Evolutionary conservation across 768 basidiomycete species (phyloP).

Genomic region (Podaxis sp.): DNA sequence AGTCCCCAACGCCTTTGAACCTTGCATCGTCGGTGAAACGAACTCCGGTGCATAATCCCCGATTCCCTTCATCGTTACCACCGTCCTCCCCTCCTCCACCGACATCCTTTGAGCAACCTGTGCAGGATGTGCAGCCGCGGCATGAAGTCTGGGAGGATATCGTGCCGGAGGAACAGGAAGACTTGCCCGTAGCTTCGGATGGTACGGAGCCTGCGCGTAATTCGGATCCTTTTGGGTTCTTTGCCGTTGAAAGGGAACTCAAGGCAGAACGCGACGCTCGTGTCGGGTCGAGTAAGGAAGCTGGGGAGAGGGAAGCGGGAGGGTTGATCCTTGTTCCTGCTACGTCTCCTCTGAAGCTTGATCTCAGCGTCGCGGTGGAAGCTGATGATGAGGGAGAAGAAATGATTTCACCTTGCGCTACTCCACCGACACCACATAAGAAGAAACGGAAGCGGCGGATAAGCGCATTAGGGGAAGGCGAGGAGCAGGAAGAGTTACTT

Average conservation of each 20-base stretch:
- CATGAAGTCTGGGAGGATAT: conserved; percentile 24
- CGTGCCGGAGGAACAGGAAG: conserved; percentile 10
- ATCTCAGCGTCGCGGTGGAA: conserved; percentile 22
- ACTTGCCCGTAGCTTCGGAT: conserved; percentile 15
- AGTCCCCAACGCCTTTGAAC: not conserved
- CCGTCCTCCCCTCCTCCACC: conserved; percentile 35
- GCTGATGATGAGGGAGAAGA: conserved; percentile 15
- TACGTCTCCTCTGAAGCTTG: conserved; percentile 29
- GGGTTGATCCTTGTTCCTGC: conserved; percentile 27
- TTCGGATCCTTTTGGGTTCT: conserved; percentile 60
- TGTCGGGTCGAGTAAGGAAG: not conserved
- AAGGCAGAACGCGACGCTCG: conserved; percentile 37
- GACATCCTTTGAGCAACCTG: conserved; percentile 9
- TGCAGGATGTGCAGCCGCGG: not conserved
- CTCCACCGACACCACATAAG: conserved; percentile 36
- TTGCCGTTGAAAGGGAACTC: conserved; percentile 52
- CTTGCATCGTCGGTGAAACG: conserved; percentile 3
- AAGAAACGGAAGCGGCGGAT: conserved; percentile 29
- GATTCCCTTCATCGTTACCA: conserved; percentile 31
- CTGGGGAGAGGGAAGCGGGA: conserved; percentile 22
- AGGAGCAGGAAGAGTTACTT: conserved; percentile 26
- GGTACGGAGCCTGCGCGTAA: conserved; percentile 21
- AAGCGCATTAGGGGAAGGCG: conserved; percentile 22
- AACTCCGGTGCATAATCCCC: not conserved
- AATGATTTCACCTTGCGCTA: conserved; percentile 15